Conservation (phyloP, 2,329 filamentous ascomycete species). For the Penicillium nordicum region DNA sequence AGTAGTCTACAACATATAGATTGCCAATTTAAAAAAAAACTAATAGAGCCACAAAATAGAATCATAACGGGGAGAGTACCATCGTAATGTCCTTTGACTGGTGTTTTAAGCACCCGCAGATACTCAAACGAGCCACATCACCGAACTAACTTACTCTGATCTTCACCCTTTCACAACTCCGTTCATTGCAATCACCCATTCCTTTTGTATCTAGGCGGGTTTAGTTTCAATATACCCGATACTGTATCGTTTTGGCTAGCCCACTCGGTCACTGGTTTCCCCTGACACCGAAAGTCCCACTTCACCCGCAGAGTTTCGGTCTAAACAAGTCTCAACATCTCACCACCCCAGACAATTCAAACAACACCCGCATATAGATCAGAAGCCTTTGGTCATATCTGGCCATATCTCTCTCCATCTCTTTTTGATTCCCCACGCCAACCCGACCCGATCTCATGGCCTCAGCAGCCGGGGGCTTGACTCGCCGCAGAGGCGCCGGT, state of each 20-base stretch:
- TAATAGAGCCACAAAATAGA: not conserved
- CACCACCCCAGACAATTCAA: constrained; percentile 23
- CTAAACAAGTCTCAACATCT: constrained; percentile 21
- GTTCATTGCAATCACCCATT: not conserved
- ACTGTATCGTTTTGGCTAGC: constrained; percentile 10
- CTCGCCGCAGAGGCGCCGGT: constrained; percentile 64
- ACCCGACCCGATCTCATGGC: constrained; percentile 49
- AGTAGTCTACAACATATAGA: not conserved
- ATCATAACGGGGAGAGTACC: not conserved
- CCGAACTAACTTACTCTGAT: not conserved
- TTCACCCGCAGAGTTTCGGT: constrained; percentile 23
- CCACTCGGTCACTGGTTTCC: constrained; percentile 24
- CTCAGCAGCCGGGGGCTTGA: constrained; percentile 65
- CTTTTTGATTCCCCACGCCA: constrained; percentile 13
- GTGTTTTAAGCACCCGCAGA: not conserved
- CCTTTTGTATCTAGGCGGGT: not conserved
- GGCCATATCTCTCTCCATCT: constrained; percentile 5
- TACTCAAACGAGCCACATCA: constrained; percentile 6
- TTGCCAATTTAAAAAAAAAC: not conserved
- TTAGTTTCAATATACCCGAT: not conserved
- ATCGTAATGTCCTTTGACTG: not conserved
- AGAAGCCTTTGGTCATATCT: constrained; percentile 6
- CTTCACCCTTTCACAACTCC: not conserved
- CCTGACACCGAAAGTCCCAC: constrained; percentile 29
- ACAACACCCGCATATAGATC: constrained; percentile 22